These are phyloP conservation scores for Beauveria sp. DNA, from an alignment of 2,329 filamentous ascomycete genomes.

Conservation along the genomic window DNA sequence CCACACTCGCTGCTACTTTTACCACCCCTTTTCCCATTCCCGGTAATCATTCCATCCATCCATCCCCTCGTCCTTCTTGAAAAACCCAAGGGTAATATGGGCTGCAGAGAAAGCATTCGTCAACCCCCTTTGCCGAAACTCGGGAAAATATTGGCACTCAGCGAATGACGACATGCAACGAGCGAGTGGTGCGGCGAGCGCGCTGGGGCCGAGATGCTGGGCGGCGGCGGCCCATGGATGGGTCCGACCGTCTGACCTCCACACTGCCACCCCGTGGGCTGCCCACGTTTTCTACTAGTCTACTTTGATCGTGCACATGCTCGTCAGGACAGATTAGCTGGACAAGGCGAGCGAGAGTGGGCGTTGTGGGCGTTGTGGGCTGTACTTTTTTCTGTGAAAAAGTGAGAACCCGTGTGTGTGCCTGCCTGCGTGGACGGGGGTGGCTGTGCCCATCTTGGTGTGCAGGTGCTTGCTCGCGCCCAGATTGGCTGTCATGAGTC, in stretches of 20 bases:
- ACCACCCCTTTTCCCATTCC: too few species aligned
- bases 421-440: background rate
- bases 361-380: background rate
- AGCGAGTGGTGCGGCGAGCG: slow-evolving; percentile 3
- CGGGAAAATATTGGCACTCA: background rate
- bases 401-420: background rate
- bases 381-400: background rate
- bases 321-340: background rate
- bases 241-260: slow-evolving; percentile 9
- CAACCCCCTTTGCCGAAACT: too few species aligned
- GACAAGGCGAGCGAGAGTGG: background rate
- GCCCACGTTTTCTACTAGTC: slow-evolving; percentile 8
- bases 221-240: background rate
- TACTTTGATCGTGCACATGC: slow-evolving; percentile 2
- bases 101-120: too few species aligned
- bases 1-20: too few species aligned
- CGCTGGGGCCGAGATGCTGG: too few species aligned
- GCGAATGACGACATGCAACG: slow-evolving; percentile 9
- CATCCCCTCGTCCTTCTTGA: too few species aligned
- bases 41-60: too few species aligned
- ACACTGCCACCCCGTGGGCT: slow-evolving; percentile 7
- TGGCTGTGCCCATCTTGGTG: background rate
- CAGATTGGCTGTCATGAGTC: background rate
- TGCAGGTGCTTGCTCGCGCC: background rate
- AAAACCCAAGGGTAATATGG: too few species aligned